Conservation (phyloP, 1,284 basidiomycete species). For the Meira miltonrushii region DNA sequence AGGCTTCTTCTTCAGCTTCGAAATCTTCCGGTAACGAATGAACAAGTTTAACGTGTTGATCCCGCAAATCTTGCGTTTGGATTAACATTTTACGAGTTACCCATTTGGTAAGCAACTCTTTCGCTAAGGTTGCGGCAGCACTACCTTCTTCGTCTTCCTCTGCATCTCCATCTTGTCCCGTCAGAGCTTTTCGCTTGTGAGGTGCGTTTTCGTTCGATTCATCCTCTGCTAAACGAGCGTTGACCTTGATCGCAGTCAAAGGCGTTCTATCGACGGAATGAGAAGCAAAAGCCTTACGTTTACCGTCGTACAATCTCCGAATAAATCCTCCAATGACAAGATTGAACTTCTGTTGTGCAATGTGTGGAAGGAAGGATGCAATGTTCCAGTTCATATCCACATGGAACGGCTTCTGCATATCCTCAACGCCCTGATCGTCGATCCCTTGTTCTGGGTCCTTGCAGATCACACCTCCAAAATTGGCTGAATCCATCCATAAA, state of each 20-base stretch:
- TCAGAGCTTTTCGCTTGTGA: conserved; percentile 3
- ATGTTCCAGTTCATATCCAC: conserved; percentile 92
- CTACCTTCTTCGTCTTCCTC: conserved; percentile 29
- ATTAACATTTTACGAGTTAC: conserved; percentile 79
- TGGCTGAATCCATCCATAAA: conserved; percentile 91
- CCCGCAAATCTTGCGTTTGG: conserved; percentile 20
- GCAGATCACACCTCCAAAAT: conserved; percentile 80
- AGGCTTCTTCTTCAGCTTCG: conserved; percentile 60
- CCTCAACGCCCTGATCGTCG: background rate
- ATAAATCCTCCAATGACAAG: conserved; percentile 75
- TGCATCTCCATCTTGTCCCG: conserved; percentile 6
- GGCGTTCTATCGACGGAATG: conserved; percentile 61
- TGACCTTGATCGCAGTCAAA: conserved; percentile 63
- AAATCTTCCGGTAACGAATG: background rate
- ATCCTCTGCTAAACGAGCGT: background rate
- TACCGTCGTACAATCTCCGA: conserved; percentile 72
- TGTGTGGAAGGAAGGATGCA: conserved; percentile 77
- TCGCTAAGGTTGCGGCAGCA: conserved; percentile 60
- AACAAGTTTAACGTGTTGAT: too few species aligned
- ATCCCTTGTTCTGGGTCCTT: conserved; percentile 15
- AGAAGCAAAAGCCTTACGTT: conserved; percentile 59
- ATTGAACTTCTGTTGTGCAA: conserved; percentile 74
- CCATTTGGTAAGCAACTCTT: conserved; percentile 71
- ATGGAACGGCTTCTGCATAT: conserved; percentile 19
- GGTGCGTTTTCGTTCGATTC: background rate